phyloP scores from a whole-genome alignment of 345 rosid species.

The Microcos paniculata region DNA sequence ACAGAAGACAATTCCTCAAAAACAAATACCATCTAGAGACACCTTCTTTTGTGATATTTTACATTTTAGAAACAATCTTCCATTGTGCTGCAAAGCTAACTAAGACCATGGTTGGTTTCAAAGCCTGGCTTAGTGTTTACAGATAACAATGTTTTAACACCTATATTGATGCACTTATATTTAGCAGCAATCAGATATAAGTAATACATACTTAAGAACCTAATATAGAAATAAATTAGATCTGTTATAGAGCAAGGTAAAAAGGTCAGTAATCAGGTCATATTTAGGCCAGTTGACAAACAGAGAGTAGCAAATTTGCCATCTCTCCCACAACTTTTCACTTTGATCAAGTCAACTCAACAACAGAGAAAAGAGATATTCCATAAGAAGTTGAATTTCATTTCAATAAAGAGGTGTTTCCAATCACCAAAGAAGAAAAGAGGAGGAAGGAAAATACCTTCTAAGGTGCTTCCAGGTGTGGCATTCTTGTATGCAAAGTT shows the following conservation, averaged over 20 bases:
- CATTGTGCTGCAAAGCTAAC: no score
- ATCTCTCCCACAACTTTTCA: not conserved
- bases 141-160: no score
- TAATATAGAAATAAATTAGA: no score
- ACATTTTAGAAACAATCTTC: no score
- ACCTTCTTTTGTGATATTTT: not conserved
- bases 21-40: not conserved
- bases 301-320: not conserved
- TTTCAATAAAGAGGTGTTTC: not conserved
- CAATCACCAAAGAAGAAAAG: not conserved
- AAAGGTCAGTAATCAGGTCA: no score
- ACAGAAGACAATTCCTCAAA: not conserved
- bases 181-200: no score
- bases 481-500: constrained; percentile 79
- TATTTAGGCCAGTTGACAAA: not conserved
- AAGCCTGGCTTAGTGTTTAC: no score
- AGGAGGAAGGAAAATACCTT: constrained; percentile 43
- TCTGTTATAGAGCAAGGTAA: no score
- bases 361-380: not conserved
- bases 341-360: not conserved
- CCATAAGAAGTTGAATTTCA: not conserved
- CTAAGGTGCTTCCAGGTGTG: constrained; percentile 80
- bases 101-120: no score
- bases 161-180: no score
- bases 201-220: no score